Evolutionary conservation across 768 basidiomycete species (phyloP).

Genomic region (Lactifluus echinatus): DNA sequence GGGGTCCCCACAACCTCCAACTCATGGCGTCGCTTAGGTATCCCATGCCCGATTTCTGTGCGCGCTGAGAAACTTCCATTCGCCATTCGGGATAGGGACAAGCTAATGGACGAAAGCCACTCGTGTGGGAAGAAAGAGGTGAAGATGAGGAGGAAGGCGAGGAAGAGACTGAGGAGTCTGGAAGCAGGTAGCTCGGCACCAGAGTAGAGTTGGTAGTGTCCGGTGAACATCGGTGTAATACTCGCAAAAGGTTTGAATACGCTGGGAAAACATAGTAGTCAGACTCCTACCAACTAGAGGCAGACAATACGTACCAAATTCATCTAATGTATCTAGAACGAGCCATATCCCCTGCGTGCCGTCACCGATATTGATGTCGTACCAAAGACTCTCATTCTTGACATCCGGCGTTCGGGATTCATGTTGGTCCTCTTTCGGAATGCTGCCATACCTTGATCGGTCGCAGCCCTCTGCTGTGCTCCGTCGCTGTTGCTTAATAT

Average conservation of each 20-base stretch:
- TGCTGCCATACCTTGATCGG: background rate
- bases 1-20: conserved; percentile 10
- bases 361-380: conserved; percentile 12
- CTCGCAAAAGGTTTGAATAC: conserved; percentile 16
- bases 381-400: conserved; percentile 1
- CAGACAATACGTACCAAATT: conserved; percentile 6
- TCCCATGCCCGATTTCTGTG: conserved; percentile 21
- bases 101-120: background rate
- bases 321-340: conserved; percentile 16
- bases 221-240: conserved; percentile 18
- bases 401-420: conserved; percentile 1
- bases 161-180: background rate
- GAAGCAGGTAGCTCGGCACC: conserved; percentile 8
- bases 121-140: background rate
- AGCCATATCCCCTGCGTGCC: conserved; percentile 18
- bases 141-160: background rate
- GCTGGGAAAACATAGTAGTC: background rate
- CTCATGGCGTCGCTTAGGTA: conserved; percentile 16
- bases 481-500: conserved; percentile 1
- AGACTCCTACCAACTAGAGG: background rate
- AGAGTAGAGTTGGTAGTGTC: conserved; percentile 12
- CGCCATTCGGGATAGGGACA: conserved; percentile 25
- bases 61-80: conserved; percentile 17
- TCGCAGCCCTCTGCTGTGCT: background rate
- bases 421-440: conserved; percentile 2